Percentiles rank a stretch among this genome's conserved stretches.
phyloP scores from a whole-genome alignment of 2,329 filamentous ascomycete genomes.

The Colletotrichum cordylinicola region DNA sequence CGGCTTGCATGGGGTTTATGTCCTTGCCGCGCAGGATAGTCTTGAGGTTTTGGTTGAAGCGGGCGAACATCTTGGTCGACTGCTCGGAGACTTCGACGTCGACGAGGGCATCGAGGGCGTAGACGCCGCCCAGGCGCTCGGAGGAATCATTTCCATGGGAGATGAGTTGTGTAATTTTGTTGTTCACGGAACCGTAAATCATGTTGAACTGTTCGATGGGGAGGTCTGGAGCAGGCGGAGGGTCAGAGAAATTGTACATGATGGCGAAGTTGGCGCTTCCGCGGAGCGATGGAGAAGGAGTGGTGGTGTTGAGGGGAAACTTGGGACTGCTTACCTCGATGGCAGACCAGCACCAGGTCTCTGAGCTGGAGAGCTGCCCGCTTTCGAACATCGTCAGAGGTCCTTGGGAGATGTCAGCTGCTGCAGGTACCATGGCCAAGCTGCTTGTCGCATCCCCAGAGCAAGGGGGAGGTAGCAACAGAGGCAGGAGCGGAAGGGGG shows the following conservation, averaged over 20 bases:
- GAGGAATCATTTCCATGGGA: conserved; percentile 85
- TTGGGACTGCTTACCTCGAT: conserved; percentile 53
- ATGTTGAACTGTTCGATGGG: conserved; percentile 76
- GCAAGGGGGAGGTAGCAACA: background rate
- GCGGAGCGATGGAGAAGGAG: background rate
- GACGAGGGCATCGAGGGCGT: conserved; percentile 90
- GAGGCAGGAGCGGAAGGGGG: background rate
- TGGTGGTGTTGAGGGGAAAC: background rate
- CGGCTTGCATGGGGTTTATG: conserved; percentile 86
- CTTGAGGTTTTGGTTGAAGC: conserved; percentile 90
- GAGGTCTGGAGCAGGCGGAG: conserved; percentile 62
- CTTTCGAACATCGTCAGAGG: conserved; percentile 55
- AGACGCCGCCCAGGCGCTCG: conserved; percentile 89
- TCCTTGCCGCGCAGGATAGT: conserved; percentile 90
- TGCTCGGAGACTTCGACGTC: conserved; percentile 96
- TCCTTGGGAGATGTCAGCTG: conserved; percentile 2
- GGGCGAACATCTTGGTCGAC: conserved; percentile 83
- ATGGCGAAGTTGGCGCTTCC: background rate
- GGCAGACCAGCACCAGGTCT: conserved; percentile 59
- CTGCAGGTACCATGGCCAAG: background rate
- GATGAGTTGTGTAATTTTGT: conserved; percentile 69
- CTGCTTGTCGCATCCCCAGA: background rate
- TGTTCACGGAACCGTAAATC: conserved; percentile 63
- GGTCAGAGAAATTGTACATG: background rate
- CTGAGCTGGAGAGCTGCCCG: conserved; percentile 59